Evolutionary conservation across 2,329 filamentous ascomycete species (phyloP), one percentile per base, ranked within the genome.

Genomic region (Cylindrodendrum hubeiense): DNA sequence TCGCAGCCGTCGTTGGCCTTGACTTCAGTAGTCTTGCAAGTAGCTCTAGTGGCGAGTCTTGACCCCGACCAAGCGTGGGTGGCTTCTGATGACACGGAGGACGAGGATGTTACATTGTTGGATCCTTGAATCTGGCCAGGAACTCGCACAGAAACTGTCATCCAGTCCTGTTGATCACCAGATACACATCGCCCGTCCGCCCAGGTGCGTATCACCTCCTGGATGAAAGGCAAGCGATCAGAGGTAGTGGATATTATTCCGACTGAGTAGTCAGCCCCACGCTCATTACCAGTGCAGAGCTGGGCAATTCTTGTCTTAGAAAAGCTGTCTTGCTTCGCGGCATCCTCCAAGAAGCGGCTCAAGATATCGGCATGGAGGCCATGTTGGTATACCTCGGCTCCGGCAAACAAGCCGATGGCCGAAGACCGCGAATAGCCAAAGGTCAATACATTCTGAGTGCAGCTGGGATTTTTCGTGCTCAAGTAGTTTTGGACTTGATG

Each of bases 1-100:
- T 60, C 60, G 57, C 78, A 80, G 43, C 74, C 71, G 53, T 79
- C 77, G 8, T 75, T 76, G 21, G 70, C 44, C 7, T 71, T 46
- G 30, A 73, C 66, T 15, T 52, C 67, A 4, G 55, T 67, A 12
- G 66, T 69, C 24, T 59, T 70, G 59, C 70, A 75, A 39, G 67
- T 61, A 28, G 63, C 69, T 54, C 69, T 61, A 15, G 53, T 50
- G 24, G 47, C 24, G n/a, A 69, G 58, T 24, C 64, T 47, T 19
- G 62, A 59, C 33, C 33, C 62, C n/a, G 55, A 54, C 58, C 33
- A 57, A 19, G 33, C 10, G 30, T 50, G 60, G 22, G 47, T 7
- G 19, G 39, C 39, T 43, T 43, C 39, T 43, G 19, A 43, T 43
- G 39, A 26, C 30, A 44, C 49, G 34, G 44, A 39, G 34, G 22